Evolutionary conservation across 1,139 yeast genomes (phyloP), one percentile per base, ranked within the genome.

Genomic region (Diutina siamensis): DNA sequence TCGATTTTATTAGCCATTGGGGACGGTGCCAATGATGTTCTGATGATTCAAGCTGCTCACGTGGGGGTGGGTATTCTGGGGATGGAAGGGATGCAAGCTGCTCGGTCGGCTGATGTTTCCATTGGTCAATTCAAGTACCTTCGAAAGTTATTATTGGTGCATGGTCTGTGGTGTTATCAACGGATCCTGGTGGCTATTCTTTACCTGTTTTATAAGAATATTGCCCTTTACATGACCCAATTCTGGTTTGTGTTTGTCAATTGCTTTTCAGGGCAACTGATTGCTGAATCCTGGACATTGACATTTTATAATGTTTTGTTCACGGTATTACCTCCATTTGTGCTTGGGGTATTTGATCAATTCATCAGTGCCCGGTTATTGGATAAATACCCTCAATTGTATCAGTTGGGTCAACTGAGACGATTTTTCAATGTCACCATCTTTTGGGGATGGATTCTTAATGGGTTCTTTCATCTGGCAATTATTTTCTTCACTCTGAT

Each of bases 51-150:
- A 63, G 97, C 97, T 13, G 98, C 98, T 0, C 96, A 92, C 62
- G 95, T 92, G 45, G 99, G 99, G 50, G 94, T 92, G 42, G 99
- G 99, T 59, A 92, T 92, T 53, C 86, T 94, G 57, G 99, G 99
- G 55, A 85, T 87, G 86, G 98, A 94, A 66, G 99, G 99, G 55
- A 89, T 89, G 88, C 99, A 94, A 63, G 98, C 98, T 8, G 97
- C 98, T 0, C 75, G 98, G 62, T 82, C 94, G 62, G 98, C 99
- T 0, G 99, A 94, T 69, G 80, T 92, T 49, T 89, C 97, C 1
- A 87, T 94, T 63, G 98, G 97, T 0, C 98, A 94, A 61, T 94
- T 94, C 74, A 80, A 82, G 59, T 92, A 76, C 59, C 72, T 94
- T 65, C 77, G 79, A 54, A 89, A 86, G 58, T 65, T 94, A 48